phyloP scores from a whole-genome alignment of 1,284 basidiomycete species.

The Malassezia yamatoensis region DNA sequence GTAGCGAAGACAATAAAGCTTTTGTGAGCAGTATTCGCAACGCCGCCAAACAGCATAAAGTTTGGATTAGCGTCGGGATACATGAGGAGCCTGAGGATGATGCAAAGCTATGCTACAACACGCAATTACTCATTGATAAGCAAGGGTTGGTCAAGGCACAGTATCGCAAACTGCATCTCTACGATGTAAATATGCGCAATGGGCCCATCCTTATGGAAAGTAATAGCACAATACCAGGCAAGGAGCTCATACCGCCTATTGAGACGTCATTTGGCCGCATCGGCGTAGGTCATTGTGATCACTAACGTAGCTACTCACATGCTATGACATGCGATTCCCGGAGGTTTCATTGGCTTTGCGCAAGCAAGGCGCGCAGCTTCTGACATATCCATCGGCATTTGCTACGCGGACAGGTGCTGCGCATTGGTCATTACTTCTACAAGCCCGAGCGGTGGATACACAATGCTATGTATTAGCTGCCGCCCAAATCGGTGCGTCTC shows the following conservation, averaged over 20 bases:
- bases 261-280: slow-evolving; percentile 48
- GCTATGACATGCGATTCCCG: slow-evolving; percentile 54
- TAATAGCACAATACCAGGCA: slow-evolving; percentile 49
- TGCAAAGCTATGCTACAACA: slow-evolving; percentile 50
- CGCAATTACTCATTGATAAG: slow-evolving; percentile 50
- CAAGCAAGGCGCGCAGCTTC: slow-evolving; percentile 50
- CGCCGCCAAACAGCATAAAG: slow-evolving; percentile 46
- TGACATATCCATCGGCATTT: slow-evolving; percentile 53
- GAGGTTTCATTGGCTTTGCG: slow-evolving; percentile 51
- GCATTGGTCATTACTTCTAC: slow-evolving; percentile 44
- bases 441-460: slow-evolving; percentile 50
- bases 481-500: slow-evolving; percentile 44
- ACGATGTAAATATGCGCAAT: slow-evolving; percentile 52
- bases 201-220: slow-evolving; percentile 41
- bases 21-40: slow-evolving; percentile 48
- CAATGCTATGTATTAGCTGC: slow-evolving; percentile 49
- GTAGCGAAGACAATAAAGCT: slow-evolving; percentile 26
- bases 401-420: slow-evolving; percentile 50
- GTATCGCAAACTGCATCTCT: slow-evolving; percentile 53
- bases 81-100: slow-evolving; percentile 50
- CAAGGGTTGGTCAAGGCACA: slow-evolving; percentile 47
- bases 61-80: slow-evolving; percentile 51
- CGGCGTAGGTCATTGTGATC: slow-evolving; percentile 8
- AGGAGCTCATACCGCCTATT: slow-evolving; percentile 42
- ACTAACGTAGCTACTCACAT: slow-evolving; percentile 50